Conservation (phyloP, 2,329 filamentous ascomycete genomes). For the Huntiella omanensis region DNA sequence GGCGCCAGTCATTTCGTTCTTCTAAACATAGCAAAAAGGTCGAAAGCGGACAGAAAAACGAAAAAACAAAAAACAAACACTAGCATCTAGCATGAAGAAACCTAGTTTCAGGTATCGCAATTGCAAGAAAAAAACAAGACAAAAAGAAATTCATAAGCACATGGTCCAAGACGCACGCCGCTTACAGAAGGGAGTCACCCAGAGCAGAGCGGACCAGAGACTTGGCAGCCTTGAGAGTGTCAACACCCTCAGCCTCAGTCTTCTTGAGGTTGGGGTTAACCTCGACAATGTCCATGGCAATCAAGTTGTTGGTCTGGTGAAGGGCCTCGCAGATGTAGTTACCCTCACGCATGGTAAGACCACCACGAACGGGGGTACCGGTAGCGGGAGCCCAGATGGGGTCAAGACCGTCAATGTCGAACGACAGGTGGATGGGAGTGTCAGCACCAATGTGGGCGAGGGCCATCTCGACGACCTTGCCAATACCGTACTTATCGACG, state of each 20-base stretch:
- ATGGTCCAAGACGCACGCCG: neutral
- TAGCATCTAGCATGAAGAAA: neutral
- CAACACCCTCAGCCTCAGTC: conserved; percentile 40
- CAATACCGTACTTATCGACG: conserved; percentile 87
- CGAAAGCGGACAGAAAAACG: conserved; percentile 6
- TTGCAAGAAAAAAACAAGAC: conserved; percentile 1
- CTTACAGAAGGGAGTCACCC: conserved; percentile 69
- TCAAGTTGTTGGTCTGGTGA: conserved; percentile 58
- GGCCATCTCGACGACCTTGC: conserved; percentile 95
- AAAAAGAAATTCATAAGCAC: neutral
- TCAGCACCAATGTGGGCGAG: conserved; percentile 84
- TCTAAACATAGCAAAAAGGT: conserved; percentile 8
- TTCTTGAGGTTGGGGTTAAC: conserved; percentile 56
- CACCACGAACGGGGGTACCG: conserved; percentile 83
- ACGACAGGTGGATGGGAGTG: conserved; percentile 90
- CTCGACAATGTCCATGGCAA: conserved; percentile 69
- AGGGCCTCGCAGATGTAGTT: conserved; percentile 90
- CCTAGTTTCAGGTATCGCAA: neutral
- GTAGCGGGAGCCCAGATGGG: conserved; percentile 93
- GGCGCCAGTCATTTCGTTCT: conserved; percentile 10
- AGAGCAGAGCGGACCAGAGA: conserved; percentile 81
- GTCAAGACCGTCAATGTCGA: conserved; percentile 92
- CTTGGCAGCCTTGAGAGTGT: conserved; percentile 80
- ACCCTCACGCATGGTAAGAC: conserved; percentile 81
- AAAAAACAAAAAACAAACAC: too few species aligned